Percentiles rank a stretch among this genome's conserved stretches.
Evolutionary conservation across 1,139 yeast genomes (phyloP).

Genomic region (Scheffersomyces segobiensis): DNA sequence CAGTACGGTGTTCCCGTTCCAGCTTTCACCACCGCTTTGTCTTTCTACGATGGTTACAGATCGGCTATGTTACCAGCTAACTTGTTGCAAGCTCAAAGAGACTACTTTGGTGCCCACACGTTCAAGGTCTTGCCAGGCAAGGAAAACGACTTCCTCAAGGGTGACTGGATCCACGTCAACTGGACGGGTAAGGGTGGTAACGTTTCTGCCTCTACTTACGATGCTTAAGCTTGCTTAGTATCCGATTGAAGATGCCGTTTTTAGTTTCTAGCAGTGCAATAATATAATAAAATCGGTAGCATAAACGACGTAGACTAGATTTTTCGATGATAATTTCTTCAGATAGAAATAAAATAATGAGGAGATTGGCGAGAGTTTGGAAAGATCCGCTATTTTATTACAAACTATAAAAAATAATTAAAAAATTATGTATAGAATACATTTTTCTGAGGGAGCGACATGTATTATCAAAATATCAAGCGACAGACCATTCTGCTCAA

Average conservation of each 20-base stretch:
- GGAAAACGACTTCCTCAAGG: conserved; percentile 77
- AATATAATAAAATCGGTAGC: not conserved
- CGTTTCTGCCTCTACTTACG: conserved; percentile 91
- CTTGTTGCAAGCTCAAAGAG: conserved; percentile 99
- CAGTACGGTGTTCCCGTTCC: conserved; percentile 94
- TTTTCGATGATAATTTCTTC: too few relatives aligned
- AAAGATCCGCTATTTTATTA: too few relatives aligned
- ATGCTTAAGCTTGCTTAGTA: conserved; percentile 55
- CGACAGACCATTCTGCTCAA: too few relatives aligned
- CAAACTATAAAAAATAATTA: too few relatives aligned
- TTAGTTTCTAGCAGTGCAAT: not conserved
- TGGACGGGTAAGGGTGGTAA: conserved; percentile 99
- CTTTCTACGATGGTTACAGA: conserved; percentile 99
- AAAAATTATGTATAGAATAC: too few relatives aligned
- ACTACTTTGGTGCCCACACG: conserved; percentile 99
- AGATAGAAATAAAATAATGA: too few relatives aligned
- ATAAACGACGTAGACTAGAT: not conserved
- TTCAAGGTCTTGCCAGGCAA: conserved; percentile 90
- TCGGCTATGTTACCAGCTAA: conserved; percentile 94
- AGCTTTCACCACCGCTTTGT: conserved; percentile 93
- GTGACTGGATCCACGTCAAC: conserved; percentile 88
- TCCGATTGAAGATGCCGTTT: not conserved
- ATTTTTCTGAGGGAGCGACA: too few relatives aligned
- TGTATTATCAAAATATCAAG: too few relatives aligned
- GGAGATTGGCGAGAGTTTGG: too few relatives aligned